Conservation (phyloP, 2,329 filamentous ascomycete genomes). For the Incumbomyces delicatus region DNA sequence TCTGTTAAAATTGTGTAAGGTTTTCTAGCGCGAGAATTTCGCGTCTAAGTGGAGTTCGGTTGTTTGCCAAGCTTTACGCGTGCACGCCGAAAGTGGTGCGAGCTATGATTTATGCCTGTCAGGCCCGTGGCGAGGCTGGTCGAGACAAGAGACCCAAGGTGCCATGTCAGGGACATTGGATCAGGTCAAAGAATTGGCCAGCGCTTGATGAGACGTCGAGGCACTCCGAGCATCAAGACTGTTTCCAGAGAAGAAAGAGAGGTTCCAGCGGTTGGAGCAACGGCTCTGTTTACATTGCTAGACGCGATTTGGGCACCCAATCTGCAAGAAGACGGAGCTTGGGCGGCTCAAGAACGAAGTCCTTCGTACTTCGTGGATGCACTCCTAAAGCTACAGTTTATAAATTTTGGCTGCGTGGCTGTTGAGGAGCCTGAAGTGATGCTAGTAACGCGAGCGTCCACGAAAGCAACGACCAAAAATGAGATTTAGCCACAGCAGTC, state of each 20-base stretch:
- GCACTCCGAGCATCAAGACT: not conserved
- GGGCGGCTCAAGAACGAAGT: too few relatives aligned
- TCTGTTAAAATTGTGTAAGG: not conserved
- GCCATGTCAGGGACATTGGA: not conserved
- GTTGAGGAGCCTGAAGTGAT: constrained; percentile 2
- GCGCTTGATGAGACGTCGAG: constrained; percentile 2
- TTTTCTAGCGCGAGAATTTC: constrained; percentile 6
- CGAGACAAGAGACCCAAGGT: not conserved
- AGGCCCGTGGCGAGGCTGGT: not conserved
- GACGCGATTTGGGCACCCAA: not conserved
- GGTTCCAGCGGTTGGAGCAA: not conserved
- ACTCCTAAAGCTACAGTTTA: not conserved
- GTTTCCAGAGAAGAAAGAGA: not conserved
- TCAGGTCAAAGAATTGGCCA: constrained; percentile 1
- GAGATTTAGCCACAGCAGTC: not conserved
- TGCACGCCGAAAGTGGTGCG: not conserved
- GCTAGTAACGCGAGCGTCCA: not conserved
- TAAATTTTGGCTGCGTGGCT: not conserved
- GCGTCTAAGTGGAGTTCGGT: not conserved
- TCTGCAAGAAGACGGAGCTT: constrained; percentile 4
- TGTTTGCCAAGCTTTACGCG: constrained; percentile 1
- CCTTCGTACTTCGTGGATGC: not conserved
- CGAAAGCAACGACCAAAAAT: not conserved
- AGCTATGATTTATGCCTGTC: not conserved
- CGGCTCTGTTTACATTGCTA: not conserved